Evolutionary conservation across 2,329 filamentous ascomycete genomes (phyloP), one percentile per base, ranked within the genome.

Genomic region (Alternaria angustiovoidea): DNA sequence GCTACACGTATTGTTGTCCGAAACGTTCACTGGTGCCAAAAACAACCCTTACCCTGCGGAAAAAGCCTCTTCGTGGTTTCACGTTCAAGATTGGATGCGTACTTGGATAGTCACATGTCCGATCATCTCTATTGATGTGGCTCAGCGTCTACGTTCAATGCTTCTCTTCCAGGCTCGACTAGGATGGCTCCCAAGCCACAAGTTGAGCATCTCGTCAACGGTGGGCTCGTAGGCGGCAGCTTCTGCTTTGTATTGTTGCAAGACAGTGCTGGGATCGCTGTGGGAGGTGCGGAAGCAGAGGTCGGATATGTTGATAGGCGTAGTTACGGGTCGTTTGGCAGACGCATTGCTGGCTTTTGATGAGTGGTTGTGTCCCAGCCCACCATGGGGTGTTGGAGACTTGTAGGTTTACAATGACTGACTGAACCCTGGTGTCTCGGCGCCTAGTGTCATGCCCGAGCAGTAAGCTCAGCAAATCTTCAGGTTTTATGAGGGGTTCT

Each of bases 401-500:
- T 16, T 22, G 18, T 14, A 20, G 12, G 12, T 20, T 2, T 20
- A 28, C 32, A 36, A 22, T 9, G 18, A 16, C 20, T 9, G 46
- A 22, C 14, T 36, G 30, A 16, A 36, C 5, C 8, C 1, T 48
- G 2, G 46, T n/a, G 20, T 22, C 30, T 48, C 18, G 18, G 30
- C 46, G 46, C 46, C 46, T 48, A 48, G 30, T 34, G 28, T 48
- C 44, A n/a, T 34, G 44, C 44, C 44, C 44, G 44, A 48, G 44
- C 44, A 48, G 44, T 2, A 30, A 34, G 32, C 46, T 48, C 18
- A 34, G 20, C 30, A 48, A n/a, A 20, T 16, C 5, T 48, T 28
- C 28, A 24, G 28, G 20, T 20, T 34, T n/a, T 22, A 24, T 34
- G 32, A 48, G 46, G 46, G 32, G 32, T 34, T 28, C 3, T 48